phyloP scores from a whole-genome alignment of 352 stramenopile species.

The Albugo laibachii region DNA sequence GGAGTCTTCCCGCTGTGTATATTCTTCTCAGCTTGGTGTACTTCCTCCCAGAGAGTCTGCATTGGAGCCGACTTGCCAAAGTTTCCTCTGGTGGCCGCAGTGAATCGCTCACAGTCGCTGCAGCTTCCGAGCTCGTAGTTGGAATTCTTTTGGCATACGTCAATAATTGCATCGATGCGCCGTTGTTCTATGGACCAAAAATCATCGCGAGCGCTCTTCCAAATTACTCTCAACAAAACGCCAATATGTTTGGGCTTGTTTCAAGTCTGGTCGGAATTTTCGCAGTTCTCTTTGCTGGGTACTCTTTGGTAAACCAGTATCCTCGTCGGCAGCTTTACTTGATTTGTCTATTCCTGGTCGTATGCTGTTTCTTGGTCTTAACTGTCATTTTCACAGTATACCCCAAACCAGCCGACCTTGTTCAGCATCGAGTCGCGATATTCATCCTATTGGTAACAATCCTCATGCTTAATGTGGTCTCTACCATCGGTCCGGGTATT shows the following conservation, averaged over 20 bases:
- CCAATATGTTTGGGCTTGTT: constrained; percentile 57
- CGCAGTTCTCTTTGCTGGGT: constrained; percentile 42
- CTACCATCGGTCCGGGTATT: constrained; percentile 49
- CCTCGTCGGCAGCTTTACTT: constrained; percentile 52
- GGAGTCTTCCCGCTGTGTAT: constrained; percentile 44
- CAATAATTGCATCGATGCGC: constrained; percentile 76
- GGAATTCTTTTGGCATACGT: constrained; percentile 66
- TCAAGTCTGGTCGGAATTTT: constrained; percentile 43
- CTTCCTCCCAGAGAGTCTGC: constrained; percentile 56
- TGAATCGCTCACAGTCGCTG: background rate
- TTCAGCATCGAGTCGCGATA: constrained; percentile 1
- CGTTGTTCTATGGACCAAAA: constrained; percentile 72
- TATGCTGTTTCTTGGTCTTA: constrained; percentile 38
- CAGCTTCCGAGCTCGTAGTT: constrained; percentile 43
- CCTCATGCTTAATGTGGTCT: constrained; percentile 49
- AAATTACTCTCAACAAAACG: constrained; percentile 32
- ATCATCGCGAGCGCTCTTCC: constrained; percentile 54
- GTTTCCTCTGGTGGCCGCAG: background rate
- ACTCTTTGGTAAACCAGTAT: constrained; percentile 46
- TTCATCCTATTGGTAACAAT: constrained; percentile 48
- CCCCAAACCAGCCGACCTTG: constrained; percentile 7
- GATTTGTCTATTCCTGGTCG: constrained; percentile 44
- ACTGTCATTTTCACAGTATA: constrained; percentile 44
- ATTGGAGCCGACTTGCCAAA: constrained; percentile 46
- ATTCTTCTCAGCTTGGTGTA: constrained; percentile 59